phyloP scores from a whole-genome alignment of 108 stramenopile species.

The Schizochytrium sp. region DNA sequence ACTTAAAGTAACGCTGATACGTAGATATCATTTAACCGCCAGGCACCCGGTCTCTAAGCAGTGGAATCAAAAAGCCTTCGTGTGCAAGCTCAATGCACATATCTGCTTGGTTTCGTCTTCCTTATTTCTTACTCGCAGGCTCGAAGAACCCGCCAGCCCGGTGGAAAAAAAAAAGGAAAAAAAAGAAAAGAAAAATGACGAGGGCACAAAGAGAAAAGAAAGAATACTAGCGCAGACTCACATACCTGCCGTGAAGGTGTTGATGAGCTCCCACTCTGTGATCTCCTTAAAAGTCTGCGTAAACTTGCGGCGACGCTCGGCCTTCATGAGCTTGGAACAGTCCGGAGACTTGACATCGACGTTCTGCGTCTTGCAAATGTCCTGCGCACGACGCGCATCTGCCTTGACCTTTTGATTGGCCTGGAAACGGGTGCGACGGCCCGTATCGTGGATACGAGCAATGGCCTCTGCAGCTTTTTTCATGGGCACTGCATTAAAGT shows the following conservation, averaged over 20 bases:
- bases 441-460: not conserved
- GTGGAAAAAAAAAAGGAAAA: no score
- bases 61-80: no score
- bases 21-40: no score
- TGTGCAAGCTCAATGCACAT: no score
- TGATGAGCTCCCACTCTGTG: constrained; percentile 14
- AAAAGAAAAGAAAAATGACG: no score
- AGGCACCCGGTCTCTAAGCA: no score
- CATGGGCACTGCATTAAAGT: constrained; percentile 8
- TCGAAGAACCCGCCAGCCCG: no score
- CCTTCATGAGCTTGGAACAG: not conserved
- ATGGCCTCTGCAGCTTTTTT: not conserved
- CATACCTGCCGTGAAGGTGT: constrained; percentile 6
- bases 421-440: not conserved
- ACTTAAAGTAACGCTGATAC: no score
- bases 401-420: constrained; percentile 4
- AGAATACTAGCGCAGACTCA: not conserved
- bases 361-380: not conserved
- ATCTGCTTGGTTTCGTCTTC: no score
- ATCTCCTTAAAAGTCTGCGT: not conserved
- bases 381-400: not conserved
- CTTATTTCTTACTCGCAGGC: no score
- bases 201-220: not conserved
- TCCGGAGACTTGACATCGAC: not conserved
- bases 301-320: not conserved